phyloP scores from a whole-genome alignment of 2,329 filamentous ascomycete species.

The Chrysoporthe austroafricana region DNA sequence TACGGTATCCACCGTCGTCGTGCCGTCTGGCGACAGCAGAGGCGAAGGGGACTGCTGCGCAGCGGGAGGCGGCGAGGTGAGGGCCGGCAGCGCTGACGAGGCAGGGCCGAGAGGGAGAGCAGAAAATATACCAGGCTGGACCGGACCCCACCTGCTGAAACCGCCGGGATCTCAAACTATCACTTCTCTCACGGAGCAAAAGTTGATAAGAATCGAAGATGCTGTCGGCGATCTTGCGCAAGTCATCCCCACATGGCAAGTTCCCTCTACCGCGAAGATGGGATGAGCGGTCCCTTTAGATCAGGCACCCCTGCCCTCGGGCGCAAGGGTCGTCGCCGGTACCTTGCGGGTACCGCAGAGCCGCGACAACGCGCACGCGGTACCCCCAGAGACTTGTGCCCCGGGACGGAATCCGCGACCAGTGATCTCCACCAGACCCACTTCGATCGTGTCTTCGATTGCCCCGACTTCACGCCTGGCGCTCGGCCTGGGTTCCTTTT shows the following conservation, averaged over 20 bases:
- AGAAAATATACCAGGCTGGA: not conserved
- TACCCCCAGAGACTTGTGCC: not conserved
- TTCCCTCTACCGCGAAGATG: not conserved
- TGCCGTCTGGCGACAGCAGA: not conserved
- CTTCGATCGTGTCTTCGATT: not conserved
- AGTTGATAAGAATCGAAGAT: not conserved
- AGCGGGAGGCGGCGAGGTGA: not conserved
- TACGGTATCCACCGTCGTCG: not conserved
- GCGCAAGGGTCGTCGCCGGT: not conserved
- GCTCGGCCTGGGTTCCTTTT: not conserved
- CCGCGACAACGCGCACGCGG: not conserved
- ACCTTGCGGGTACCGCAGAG: not conserved
- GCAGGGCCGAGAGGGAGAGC: not conserved
- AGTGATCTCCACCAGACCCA: not conserved
- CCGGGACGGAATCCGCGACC: not conserved
- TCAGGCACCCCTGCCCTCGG: not conserved
- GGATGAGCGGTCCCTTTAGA: not conserved
- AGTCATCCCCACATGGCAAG: slow-evolving; percentile 7
- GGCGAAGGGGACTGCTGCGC: not conserved
- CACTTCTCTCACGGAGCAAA: not conserved
- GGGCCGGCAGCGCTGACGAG: not conserved
- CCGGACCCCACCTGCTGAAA: not conserved
- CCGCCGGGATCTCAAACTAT: not conserved
- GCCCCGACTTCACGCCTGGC: not conserved
- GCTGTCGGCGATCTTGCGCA: not conserved